phyloP scores from a whole-genome alignment of 352 stramenopile genomes.

The Phytophthora citricola region DNA sequence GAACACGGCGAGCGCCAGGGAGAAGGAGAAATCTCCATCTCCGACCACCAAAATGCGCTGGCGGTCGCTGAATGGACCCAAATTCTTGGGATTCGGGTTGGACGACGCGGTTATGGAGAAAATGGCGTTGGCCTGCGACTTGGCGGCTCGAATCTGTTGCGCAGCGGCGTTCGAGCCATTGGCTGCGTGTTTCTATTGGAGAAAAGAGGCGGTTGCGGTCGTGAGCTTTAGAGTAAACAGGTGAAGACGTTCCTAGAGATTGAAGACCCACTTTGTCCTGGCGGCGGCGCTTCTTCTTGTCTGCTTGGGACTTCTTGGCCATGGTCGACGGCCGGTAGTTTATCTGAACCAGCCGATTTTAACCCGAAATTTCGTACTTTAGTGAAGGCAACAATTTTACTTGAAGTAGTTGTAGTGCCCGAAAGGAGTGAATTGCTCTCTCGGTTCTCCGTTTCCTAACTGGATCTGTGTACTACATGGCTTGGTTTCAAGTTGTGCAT shows the following conservation, averaged over 20 bases:
- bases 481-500: no score
- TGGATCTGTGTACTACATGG: no score
- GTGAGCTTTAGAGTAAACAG: not conserved
- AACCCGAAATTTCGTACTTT: conserved; percentile 9
- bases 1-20: conserved; percentile 74
- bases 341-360: conserved; percentile 32
- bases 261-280: conserved; percentile 37
- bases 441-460: no score
- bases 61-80: conserved; percentile 77
- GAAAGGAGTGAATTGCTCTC: no score
- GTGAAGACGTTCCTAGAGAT: not conserved
- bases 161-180: conserved; percentile 12
- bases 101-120: conserved; percentile 72
- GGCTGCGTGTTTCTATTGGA: conserved; percentile 29
- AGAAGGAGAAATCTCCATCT: conserved; percentile 90
- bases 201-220: not conserved
- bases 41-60: conserved; percentile 84
- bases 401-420: no score
- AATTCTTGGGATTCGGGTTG: conserved; percentile 85
- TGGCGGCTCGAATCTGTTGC: conserved; percentile 44
- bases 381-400: not conserved
- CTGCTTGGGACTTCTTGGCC: conserved; percentile 22
- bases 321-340: conserved; percentile 8
- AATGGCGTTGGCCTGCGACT: conserved; percentile 74
- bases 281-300: conserved; percentile 38